These are phyloP conservation scores for Phytophthora hibernalis DNA, from an alignment of 352 stramenopile species.

Conservation along the genomic window DNA sequence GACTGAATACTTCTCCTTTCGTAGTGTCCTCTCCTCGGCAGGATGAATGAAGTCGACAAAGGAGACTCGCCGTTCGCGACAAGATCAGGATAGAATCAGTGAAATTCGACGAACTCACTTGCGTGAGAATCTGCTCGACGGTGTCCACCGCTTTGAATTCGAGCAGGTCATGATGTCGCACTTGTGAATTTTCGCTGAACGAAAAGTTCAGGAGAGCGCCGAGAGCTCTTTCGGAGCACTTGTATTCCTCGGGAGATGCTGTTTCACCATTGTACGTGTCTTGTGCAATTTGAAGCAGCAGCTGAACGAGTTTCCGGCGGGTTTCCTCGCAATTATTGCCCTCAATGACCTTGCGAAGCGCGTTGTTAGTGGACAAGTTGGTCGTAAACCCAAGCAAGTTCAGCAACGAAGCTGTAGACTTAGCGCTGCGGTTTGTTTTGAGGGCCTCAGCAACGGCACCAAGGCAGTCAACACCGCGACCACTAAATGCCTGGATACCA, in stretches of 20 bases:
- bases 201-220: conserved; percentile 75
- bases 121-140: conserved; percentile 34
- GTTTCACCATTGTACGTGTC: not conserved
- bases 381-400: conserved; percentile 64
- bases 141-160: conserved; percentile 22
- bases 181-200: conserved; percentile 40
- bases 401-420: conserved; percentile 12
- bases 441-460: conserved; percentile 18
- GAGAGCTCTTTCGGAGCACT: conserved; percentile 52
- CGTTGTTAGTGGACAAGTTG: conserved; percentile 60
- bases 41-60: conserved; percentile 65
- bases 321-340: conserved; percentile 17
- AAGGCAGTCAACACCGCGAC: conserved; percentile 16
- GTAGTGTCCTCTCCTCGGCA: not conserved
- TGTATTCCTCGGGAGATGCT: not conserved
- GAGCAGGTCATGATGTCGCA: conserved; percentile 45
- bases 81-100: conserved; percentile 39
- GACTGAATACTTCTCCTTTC: not conserved
- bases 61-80: conserved; percentile 54
- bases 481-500: conserved; percentile 35
- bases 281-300: conserved; percentile 25
- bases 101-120: conserved; percentile 19
- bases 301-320: conserved; percentile 31
- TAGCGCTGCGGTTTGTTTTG: conserved; percentile 1
- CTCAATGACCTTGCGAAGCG: conserved; percentile 37